Percentiles rank a stretch among this genome's conserved stretches.
phyloP scores from a whole-genome alignment of 2,329 filamentous ascomycete species.

The Colletotrichum paranaense region DNA sequence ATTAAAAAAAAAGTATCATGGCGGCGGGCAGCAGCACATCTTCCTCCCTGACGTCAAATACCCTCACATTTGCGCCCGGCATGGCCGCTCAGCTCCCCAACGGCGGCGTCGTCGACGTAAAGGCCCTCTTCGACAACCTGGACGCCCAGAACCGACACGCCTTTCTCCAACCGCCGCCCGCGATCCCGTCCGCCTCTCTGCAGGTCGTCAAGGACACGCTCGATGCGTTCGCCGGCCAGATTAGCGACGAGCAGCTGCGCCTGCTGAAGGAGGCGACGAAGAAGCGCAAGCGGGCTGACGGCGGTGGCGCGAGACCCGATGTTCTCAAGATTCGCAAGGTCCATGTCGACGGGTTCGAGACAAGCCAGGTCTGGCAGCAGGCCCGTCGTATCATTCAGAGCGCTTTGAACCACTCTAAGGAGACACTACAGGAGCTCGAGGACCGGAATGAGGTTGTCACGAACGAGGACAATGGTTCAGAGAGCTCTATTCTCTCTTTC shows the following conservation, averaged over 20 bases:
- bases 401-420: slow-evolving; percentile 60
- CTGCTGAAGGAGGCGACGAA: slow-evolving; percentile 75
- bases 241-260: slow-evolving; percentile 78
- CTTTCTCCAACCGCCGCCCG: slow-evolving; percentile 79
- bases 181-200: slow-evolving; percentile 76
- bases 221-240: slow-evolving; percentile 79
- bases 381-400: slow-evolving; percentile 81
- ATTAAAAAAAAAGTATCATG: slow-evolving; percentile 26
- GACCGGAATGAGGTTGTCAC: slow-evolving; percentile 53
- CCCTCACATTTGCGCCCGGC: slow-evolving; percentile 63
- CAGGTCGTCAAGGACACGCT: slow-evolving; percentile 83
- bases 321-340: slow-evolving; percentile 84
- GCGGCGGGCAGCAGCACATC: slow-evolving; percentile 57
- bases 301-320: slow-evolving; percentile 56
- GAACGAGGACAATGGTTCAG: slow-evolving; percentile 51
- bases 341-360: slow-evolving; percentile 87
- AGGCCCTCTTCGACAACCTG: slow-evolving; percentile 67
- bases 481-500: slow-evolving; percentile 47
- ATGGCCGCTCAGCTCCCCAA: slow-evolving; percentile 47
- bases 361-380: slow-evolving; percentile 94
- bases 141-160: slow-evolving; percentile 71
- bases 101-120: slow-evolving; percentile 51
- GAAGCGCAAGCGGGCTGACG: slow-evolving; percentile 78
- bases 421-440: slow-evolving; percentile 60
- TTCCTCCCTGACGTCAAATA: slow-evolving; percentile 73